Conservation (phyloP, 306 rosid species). For the Castanea sativa region DNA sequence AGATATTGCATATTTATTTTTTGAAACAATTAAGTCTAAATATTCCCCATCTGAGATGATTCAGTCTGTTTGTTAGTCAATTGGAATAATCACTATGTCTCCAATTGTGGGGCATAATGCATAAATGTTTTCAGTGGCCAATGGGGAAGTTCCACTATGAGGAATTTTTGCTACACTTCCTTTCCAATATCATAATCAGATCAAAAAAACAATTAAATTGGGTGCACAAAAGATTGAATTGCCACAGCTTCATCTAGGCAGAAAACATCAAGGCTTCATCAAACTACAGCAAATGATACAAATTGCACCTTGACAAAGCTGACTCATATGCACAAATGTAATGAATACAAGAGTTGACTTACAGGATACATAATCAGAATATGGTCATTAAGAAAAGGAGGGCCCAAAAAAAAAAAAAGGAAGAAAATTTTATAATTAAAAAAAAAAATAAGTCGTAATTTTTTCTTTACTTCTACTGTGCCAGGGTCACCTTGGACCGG, state of each 20-base stretch:
- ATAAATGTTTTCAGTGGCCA: neutral
- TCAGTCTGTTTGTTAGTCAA: neutral
- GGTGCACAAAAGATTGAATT: slow-evolving; percentile 27
- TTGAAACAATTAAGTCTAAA: neutral
- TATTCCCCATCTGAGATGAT: neutral
- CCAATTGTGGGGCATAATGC: neutral
- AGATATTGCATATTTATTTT: neutral
- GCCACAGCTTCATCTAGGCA: slow-evolving; percentile 42
- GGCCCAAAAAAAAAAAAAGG: slow-evolving; percentile 3
- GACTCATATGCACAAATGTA: slow-evolving; percentile 85
- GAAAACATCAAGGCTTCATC: slow-evolving; percentile 38
- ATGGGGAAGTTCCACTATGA: neutral
- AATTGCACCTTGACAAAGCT: slow-evolving; percentile 58
- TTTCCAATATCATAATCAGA: neutral
- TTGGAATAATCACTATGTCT: too few relatives aligned
- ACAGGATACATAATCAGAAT: slow-evolving; percentile 53
- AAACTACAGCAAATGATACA: slow-evolving; percentile 55
- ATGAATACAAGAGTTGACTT: slow-evolving; percentile 65
- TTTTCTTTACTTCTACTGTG: slow-evolving; percentile 24
- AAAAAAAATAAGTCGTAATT: slow-evolving; percentile 53
- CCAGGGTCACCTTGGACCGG: slow-evolving; percentile 96
- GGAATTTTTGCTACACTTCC: neutral
- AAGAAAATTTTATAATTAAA: slow-evolving; percentile 36
- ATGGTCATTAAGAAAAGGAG: slow-evolving; percentile 23
- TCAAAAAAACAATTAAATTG: slow-evolving; percentile 3